Base-by-base conservation (phyloP, 2,329 filamentous ascomycete genomes). In the Xylariomycetidae sp. region DNA sequence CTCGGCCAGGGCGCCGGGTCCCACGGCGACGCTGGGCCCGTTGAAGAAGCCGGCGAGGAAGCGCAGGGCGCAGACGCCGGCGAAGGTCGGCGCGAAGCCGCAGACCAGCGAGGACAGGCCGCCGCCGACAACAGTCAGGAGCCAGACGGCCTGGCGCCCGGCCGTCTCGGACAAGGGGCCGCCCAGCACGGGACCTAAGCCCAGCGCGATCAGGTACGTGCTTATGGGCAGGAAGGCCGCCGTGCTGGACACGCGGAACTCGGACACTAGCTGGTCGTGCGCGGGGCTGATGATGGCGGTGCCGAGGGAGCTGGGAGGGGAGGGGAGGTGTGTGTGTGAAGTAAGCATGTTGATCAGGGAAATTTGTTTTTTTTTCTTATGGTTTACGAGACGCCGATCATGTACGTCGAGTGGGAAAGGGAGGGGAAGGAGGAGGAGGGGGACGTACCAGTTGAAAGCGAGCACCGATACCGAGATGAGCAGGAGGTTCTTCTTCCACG, bases 151-250 rank as follows among this genome's bases (percentile, higher is more conserved):
- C 15, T 67, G 62, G 2, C 80, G 63, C 3, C 80, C 79, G 20
- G 72, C 56, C 0, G 64, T 69, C 49, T 83, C 80, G 30, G 71
- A 77, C 1, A 80, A 47, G 0, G 77, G 79, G 0, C 77, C 75
- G 8, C 72, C 72, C 11, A 79, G 41, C 31, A 81, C 57, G 6
- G 80, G 79, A 0, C 78, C 79, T 12, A 80, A 60, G 3, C 62
- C 74, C 0, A 83, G 63, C 1, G 77, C 78, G 8, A 81, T 56
- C 5, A 77, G 69, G 51, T 79, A 84, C 5, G 80, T 52, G 0
- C 78, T 70, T 1, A 83, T 53, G 0, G 73, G 72, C 0, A 82
- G 56, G n/a, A 83, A 59, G 1, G 78, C 72, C 6, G 67, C 63
- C 2, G 74, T 79, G 30, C 65, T 63, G 11, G 64, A 66, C 10